phyloP scores from a whole-genome alignment of 1,284 basidiomycete species.

The Meira miltonrushii region DNA sequence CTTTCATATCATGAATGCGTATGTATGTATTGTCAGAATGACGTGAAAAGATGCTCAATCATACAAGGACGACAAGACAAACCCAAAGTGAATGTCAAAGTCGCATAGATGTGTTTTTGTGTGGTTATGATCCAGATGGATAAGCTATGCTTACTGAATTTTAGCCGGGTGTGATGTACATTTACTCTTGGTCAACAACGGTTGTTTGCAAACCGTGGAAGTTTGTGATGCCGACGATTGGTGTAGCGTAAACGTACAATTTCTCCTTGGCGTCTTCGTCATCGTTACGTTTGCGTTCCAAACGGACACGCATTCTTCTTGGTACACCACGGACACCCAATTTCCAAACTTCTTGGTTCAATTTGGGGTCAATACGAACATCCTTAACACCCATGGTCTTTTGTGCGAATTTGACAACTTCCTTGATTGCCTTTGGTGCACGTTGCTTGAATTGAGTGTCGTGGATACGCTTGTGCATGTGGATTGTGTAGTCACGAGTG shows the following conservation, averaged over 20 bases:
- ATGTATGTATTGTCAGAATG: too few relatives aligned
- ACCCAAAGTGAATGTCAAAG: too few relatives aligned
- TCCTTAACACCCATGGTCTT: constrained; percentile 53
- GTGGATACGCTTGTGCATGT: constrained; percentile 52
- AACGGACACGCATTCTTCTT: constrained; percentile 46
- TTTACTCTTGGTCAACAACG: constrained; percentile 49
- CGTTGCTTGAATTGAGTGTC: constrained; percentile 50
- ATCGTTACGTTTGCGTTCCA: constrained; percentile 52
- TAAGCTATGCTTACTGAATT: too few relatives aligned
- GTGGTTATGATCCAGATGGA: too few relatives aligned
- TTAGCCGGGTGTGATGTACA: background rate
- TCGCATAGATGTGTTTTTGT: too few relatives aligned
- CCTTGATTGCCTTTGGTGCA: constrained; percentile 50
- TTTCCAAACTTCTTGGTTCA: constrained; percentile 53
- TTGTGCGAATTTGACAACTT: constrained; percentile 49
- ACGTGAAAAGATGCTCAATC: too few relatives aligned
- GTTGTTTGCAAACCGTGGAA: constrained; percentile 50
- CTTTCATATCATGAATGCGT: too few relatives aligned
- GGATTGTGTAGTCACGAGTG: constrained; percentile 51
- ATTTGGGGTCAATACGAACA: constrained; percentile 52
- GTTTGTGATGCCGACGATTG: constrained; percentile 50
- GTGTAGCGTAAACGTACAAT: constrained; percentile 51
- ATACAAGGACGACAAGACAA: too few relatives aligned
- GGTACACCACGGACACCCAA: constrained; percentile 52
- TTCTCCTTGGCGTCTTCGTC: constrained; percentile 53